Percentiles rank a stretch among this genome's conserved stretches.
Conservation (phyloP, 768 basidiomycete species). For the Cyclocybe aegerita region DNA sequence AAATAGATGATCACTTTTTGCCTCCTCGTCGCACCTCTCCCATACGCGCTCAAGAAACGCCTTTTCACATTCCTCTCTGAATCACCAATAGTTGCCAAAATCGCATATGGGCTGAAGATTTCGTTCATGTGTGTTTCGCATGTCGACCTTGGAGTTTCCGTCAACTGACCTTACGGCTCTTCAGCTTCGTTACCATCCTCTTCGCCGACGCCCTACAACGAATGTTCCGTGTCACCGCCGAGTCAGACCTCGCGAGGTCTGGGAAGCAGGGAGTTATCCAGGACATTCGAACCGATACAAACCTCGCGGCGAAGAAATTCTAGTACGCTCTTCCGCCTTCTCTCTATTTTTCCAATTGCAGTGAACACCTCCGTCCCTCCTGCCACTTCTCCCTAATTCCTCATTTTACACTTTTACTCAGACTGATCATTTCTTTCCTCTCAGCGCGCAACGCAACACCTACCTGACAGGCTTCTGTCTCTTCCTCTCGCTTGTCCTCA, state of each 20-base stretch:
- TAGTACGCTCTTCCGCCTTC: slow-evolving; percentile 52
- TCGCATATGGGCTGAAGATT: slow-evolving; percentile 91
- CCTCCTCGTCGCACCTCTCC: slow-evolving; percentile 81
- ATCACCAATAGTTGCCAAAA: slow-evolving; percentile 71
- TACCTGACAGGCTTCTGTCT: slow-evolving; percentile 93
- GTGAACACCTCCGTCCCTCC: too few species aligned
- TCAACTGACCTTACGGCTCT: neutral
- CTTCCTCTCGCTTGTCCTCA: slow-evolving; percentile 93
- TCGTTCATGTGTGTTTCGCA: slow-evolving; percentile 76
- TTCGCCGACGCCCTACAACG: slow-evolving; percentile 93
- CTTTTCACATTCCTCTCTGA: slow-evolving; percentile 74
- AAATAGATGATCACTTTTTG: slow-evolving; percentile 80
- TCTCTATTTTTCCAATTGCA: neutral
- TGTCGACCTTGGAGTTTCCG: neutral
- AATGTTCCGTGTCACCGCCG: slow-evolving; percentile 80
- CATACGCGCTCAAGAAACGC: slow-evolving; percentile 66
- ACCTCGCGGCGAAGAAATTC: slow-evolving; percentile 89
- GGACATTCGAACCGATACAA: slow-evolving; percentile 81
- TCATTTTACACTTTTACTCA: neutral
- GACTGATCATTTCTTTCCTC: slow-evolving; percentile 2
- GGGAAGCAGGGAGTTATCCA: slow-evolving; percentile 47
- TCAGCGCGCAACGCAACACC: slow-evolving; percentile 83
- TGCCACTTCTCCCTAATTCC: neutral
- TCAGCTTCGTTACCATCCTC: slow-evolving; percentile 79
- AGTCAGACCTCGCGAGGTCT: slow-evolving; percentile 65